Percentiles rank a stretch among this genome's conserved stretches.
Evolutionary conservation across 2,329 filamentous ascomycete genomes (phyloP).

Genomic region (Cladophialophora yegresii): DNA sequence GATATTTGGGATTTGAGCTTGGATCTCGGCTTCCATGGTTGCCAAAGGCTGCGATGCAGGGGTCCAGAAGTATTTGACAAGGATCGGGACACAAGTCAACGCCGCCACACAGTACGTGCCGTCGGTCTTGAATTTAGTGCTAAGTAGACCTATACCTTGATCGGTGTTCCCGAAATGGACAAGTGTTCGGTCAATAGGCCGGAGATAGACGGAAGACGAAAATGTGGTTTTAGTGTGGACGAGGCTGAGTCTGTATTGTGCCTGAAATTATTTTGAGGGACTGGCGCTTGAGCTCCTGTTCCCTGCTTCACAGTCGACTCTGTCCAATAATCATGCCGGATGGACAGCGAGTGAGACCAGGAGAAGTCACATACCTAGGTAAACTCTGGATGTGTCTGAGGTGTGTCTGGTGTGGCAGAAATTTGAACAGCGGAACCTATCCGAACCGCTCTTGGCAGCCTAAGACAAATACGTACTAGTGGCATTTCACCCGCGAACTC

Average conservation of each 20-base stretch:
- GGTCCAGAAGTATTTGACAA: background rate
- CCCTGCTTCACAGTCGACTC: background rate
- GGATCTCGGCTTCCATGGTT: slow-evolving; percentile 83
- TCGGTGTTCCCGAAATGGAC: slow-evolving; percentile 1
- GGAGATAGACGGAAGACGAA: background rate
- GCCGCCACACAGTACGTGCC: background rate
- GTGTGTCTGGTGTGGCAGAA: background rate
- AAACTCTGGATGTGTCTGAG: no score
- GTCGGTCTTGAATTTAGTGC: background rate
- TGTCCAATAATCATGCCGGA: background rate
- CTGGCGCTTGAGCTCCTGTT: background rate
- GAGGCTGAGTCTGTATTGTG: background rate
- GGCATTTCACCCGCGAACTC: background rate
- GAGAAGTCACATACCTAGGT: background rate
- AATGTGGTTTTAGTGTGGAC: background rate
- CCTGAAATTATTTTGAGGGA: slow-evolving; percentile 12
- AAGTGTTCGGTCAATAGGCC: background rate
- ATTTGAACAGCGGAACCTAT: background rate
- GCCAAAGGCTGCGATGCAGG: background rate
- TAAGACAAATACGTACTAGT: background rate
- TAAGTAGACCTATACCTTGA: background rate
- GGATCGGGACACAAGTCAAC: background rate
- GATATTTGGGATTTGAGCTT: slow-evolving; percentile 78
- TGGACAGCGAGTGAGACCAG: background rate
- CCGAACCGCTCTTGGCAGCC: background rate